phyloP scores from a whole-genome alignment of 2,329 filamentous ascomycete species.

The Coniochaeta prunicola region DNA sequence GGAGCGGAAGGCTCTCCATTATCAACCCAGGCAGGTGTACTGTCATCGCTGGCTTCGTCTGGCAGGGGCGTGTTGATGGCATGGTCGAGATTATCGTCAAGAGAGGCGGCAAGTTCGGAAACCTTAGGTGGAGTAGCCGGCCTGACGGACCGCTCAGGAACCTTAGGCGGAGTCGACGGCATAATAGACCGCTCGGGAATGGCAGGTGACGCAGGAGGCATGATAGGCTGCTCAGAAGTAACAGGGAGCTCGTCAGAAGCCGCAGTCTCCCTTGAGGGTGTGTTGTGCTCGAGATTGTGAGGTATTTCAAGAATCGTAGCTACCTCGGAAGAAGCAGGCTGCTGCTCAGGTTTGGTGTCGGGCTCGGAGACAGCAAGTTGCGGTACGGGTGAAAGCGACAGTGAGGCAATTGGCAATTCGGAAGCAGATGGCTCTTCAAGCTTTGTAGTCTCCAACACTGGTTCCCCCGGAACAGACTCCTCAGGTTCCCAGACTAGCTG shows the following conservation, averaged over 20 bases:
- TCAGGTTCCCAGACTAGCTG: slow-evolving; percentile 13
- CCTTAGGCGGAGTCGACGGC: neutral
- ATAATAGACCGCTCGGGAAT: neutral
- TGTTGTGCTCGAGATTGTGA: neutral
- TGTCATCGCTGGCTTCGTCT: neutral
- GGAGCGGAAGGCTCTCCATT: neutral
- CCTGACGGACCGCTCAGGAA: neutral
- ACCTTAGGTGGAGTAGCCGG: neutral
- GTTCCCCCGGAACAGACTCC: neutral
- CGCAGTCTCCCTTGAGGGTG: neutral
- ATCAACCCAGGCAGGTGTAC: neutral
- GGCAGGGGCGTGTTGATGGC: neutral
- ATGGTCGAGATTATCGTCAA: neutral
- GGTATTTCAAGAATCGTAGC: neutral
- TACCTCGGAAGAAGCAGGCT: neutral
- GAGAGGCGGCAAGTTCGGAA: neutral
- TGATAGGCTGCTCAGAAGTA: neutral
- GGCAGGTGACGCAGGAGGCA: neutral
- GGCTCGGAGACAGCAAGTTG: neutral
- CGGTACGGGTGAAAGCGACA: neutral
- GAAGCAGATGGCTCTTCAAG: neutral
- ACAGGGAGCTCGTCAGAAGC: neutral
- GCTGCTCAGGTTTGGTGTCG: neutral
- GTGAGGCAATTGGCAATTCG: neutral
- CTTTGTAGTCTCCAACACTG: neutral